Evolutionary conservation across 2,329 filamentous ascomycete genomes (phyloP).

Genomic region (Cytospora piceicola): DNA sequence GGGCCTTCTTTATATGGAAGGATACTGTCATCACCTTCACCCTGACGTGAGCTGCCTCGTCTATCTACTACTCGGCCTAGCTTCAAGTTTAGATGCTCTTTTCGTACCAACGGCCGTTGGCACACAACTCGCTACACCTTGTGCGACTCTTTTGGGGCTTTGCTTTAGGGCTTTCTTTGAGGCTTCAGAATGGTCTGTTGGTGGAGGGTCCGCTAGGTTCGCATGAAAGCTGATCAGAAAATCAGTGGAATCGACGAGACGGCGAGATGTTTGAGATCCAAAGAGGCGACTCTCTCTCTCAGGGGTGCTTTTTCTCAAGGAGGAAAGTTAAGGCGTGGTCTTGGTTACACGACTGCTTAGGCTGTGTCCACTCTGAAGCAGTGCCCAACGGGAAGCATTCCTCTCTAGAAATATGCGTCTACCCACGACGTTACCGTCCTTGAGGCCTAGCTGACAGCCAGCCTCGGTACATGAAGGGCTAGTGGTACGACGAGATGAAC

Average conservation of each 20-base stretch:
- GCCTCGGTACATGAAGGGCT: conserved; percentile 25
- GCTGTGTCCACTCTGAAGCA: conserved; percentile 16
- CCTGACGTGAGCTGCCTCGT: conserved; percentile 5
- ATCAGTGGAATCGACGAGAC: not conserved
- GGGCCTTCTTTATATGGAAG: not conserved
- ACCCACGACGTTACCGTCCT: conserved; percentile 3
- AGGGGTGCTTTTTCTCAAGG: not conserved
- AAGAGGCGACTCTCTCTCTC: not conserved
- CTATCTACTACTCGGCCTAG: conserved; percentile 22
- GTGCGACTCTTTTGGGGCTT: too few relatives aligned
- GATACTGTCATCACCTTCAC: not conserved
- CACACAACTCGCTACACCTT: conserved; percentile 24
- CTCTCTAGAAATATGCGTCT: conserved; percentile 12
- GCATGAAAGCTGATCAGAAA: not conserved
- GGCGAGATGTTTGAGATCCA: not conserved
- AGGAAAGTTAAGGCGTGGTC: conserved; percentile 19
- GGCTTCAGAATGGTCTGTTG: conserved; percentile 11
- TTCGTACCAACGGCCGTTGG: conserved; percentile 15
- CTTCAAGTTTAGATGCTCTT: conserved; percentile 10
- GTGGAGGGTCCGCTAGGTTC: not conserved
- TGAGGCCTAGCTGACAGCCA: conserved; percentile 19
- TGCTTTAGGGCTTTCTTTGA: too few relatives aligned
- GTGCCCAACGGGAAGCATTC: conserved; percentile 17
- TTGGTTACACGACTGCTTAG: conserved; percentile 14
- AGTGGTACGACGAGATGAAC: conserved; percentile 21